Base-by-base conservation (phyloP, 352 stramenopile species). In the Globisporangium paroecandrum region DNA sequence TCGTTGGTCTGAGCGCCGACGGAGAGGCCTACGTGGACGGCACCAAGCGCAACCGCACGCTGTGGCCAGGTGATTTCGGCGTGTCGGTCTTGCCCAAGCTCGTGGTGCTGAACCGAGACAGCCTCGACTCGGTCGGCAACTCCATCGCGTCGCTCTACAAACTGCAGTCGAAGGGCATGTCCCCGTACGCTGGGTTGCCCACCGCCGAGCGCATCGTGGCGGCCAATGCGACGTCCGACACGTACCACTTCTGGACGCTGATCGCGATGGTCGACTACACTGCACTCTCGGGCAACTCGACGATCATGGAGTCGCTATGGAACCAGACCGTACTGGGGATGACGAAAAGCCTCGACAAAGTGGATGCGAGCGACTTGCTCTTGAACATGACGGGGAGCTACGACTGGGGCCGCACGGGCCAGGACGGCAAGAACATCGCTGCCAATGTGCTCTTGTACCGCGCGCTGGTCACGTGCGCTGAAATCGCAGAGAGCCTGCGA, bases 231-330 rank as follows among this genome's bases (percentile, higher is more conserved):
- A 73, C 73, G 60, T 80, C 76, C 3, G 74, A 78, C 49, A 82
- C 76, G 12, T 82, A 82, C 34, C 76, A 82, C 34, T 58, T 82
- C 13, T 80, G 76, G 76, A 78, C 70, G 22, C 59, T 82, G 5
- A 82, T 82, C 24, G 65, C 68, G 18, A 32, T 82, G 18, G 68
- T 65, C 1, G 73, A 82, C 43, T 80, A 82, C 49, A 61, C 71
- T n/a, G 56, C 9, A 1, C 54, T 80, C 5, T 68, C 62, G 4
- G 76, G 65, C 10, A 66, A 80, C 54, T 73, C 56, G 10, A 66
- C 61, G 6, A 62, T 72, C 20, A 32, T 72, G 9, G 24, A 51
- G 32, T 59, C 65, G 4, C 29, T 73, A 4, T 58, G 25, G 53
- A 24, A 15, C 13, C 53, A 58, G 25, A 58, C 15, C 25, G 12